Conservation (phyloP, 441 rosid genomes). For the Adansonia grandidieri region DNA sequence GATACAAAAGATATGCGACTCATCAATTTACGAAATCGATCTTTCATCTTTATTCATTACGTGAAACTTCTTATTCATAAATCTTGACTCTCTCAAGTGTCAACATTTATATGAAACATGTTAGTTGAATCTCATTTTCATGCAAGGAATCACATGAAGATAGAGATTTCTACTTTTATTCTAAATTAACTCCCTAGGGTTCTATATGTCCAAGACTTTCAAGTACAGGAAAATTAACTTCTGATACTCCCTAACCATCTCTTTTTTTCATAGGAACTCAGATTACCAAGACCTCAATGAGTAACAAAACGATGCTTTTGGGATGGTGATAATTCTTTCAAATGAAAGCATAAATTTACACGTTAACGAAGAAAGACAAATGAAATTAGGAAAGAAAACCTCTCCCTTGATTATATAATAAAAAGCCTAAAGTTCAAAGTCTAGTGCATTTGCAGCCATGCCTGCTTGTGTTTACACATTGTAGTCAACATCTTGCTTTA, state of each 20-base stretch:
- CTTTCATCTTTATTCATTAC: neutral
- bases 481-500: constrained; percentile 26
- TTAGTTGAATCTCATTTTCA: too few species aligned
- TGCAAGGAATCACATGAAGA: neutral
- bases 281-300: too few species aligned
- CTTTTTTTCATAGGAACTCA: too few species aligned
- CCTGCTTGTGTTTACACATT: constrained; percentile 28
- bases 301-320: too few species aligned
- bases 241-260: too few species aligned
- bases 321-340: neutral
- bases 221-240: too few species aligned
- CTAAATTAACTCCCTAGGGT: neutral
- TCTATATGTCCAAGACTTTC: too few species aligned
- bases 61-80: neutral
- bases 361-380: neutral
- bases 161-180: neutral
- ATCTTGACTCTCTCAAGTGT: too few species aligned
- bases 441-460: neutral
- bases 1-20: neutral
- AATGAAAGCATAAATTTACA: too few species aligned
- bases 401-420: neutral
- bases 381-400: neutral
- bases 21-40: neutral
- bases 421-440: neutral
- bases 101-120: too few species aligned